Evolutionary conservation across 2,329 filamentous ascomycete genomes (phyloP), one percentile per base, ranked within the genome.

Genomic region (Xylariaceae sp.): DNA sequence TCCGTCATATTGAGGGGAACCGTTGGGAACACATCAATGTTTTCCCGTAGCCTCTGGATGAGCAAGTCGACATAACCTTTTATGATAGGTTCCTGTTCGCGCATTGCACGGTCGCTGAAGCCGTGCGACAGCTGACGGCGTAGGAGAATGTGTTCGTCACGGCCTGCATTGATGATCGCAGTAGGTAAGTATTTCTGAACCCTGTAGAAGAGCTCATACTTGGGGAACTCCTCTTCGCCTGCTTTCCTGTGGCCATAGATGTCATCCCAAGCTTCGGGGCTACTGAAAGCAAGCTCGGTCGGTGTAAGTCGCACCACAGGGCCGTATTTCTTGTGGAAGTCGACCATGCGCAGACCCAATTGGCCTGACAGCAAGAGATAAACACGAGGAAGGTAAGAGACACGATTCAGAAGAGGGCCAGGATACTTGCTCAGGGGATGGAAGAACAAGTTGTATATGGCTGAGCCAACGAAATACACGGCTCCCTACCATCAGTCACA

Each of bases 11-110:
- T 60, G n/a, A 63, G 49, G 3, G 60, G 42, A 59, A 49, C 54
- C 14, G 39, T 49, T 6, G 53, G 32, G 36, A 50, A 53, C 30
- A 71, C 64, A 38, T 64, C 58, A 17, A 63, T 45, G 14, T 62
- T 52, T 53, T 63, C 56, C 45, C 52, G 52, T 45, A 70, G 39
- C 41, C 58, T 47, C 44, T 50, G 39, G 12, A 69, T 55, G 18
- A 72, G 54, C 36, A 68, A 52, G 47, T 70, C 59, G 6, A 71
- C 62, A 48, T 72, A 71, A 7, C 49, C 49, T 12, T 55, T 56
- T 44, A 74, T 69, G 41, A 71, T 63, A 17, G 64, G 66, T 54
- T 71, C 69, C 55, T 73, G 70, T 18, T 63, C 69, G 7, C 66
- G 62, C 67, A 73, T 64, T 49, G 65, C 54, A 44, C 65, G 55